These are phyloP conservation scores for Trichoderma lentiforme DNA, from an alignment of 2,329 filamentous ascomycete genomes.

Conservation along the genomic window DNA sequence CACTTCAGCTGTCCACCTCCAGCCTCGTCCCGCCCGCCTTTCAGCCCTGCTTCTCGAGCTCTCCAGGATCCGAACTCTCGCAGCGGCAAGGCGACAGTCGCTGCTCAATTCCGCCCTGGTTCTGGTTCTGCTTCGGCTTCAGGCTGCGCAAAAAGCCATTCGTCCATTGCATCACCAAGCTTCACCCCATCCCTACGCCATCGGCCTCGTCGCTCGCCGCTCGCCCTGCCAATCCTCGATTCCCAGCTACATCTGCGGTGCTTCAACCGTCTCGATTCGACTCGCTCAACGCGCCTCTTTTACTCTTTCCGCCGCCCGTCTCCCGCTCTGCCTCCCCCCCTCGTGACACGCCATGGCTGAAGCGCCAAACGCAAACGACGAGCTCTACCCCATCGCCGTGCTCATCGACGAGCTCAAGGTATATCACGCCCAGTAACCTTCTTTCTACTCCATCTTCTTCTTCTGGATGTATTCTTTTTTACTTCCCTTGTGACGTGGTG, in stretches of 20 bases:
- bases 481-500: conserved; percentile 20
- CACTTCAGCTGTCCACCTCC: not conserved
- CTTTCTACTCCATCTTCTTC: not conserved
- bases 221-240: conserved; percentile 17
- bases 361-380: conserved; percentile 86
- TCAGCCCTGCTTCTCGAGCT: conserved; percentile 11
- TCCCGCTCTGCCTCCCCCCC: conserved; percentile 22
- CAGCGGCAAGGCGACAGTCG: conserved; percentile 8
- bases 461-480: conserved; percentile 21
- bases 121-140: not conserved
- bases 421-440: conserved; percentile 33
- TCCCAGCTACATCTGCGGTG: conserved; percentile 21
- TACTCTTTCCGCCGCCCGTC: not conserved
- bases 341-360: conserved; percentile 71
- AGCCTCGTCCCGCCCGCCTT: not conserved
- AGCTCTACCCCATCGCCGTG: conserved; percentile 99
- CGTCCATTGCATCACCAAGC: conserved; percentile 20
- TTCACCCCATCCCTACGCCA: conserved; percentile 23
- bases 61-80: not conserved
- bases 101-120: conserved; percentile 16
- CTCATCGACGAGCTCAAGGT: conserved; percentile 99
- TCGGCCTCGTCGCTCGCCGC: conserved; percentile 18
- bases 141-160: conserved; percentile 12
- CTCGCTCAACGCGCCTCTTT: conserved; percentile 22
- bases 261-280: conserved; percentile 16